Conservation (phyloP, 805 yeast genomes). For the Candida arabinofermentans region DNA sequence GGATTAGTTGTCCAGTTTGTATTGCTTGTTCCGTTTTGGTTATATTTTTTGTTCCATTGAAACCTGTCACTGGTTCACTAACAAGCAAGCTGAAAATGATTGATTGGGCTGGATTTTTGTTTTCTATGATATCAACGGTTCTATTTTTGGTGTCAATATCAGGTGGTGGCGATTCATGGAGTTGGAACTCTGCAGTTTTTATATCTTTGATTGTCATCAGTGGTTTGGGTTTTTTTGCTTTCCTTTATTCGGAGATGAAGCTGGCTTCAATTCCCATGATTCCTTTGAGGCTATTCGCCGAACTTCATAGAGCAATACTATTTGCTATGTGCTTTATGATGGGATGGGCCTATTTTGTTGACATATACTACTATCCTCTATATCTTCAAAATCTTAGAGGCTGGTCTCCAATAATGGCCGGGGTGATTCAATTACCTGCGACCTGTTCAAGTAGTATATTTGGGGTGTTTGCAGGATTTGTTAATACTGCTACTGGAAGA, state of each 20-base stretch:
- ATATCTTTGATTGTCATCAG: constrained; percentile 36
- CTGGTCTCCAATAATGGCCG: constrained; percentile 35
- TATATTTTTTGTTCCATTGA: constrained; percentile 26
- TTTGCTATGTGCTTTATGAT: constrained; percentile 36
- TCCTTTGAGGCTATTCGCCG: constrained; percentile 39
- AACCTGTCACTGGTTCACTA: constrained; percentile 33
- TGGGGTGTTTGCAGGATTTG: constrained; percentile 41
- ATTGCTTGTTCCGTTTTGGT: constrained; percentile 11
- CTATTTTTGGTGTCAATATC: constrained; percentile 50
- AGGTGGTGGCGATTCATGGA: constrained; percentile 54
- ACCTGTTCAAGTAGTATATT: constrained; percentile 26
- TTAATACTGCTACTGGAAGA: constrained; percentile 38
- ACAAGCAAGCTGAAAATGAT: constrained; percentile 37
- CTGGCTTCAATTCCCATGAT: constrained; percentile 45
- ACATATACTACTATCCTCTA: constrained; percentile 42
- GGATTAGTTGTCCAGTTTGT: constrained; percentile 39
- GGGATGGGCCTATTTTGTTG: constrained; percentile 44
- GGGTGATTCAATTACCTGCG: constrained; percentile 40
- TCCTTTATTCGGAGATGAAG: constrained; percentile 43
- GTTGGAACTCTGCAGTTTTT: constrained; percentile 39
- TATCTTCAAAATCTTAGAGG: constrained; percentile 42
- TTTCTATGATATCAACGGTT: constrained; percentile 39
- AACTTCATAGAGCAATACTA: constrained; percentile 29
- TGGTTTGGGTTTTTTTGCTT: constrained; percentile 33
- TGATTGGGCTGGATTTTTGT: constrained; percentile 35